phyloP scores from a whole-genome alignment of 345 rosid species.

The Gossypium bickii region DNA sequence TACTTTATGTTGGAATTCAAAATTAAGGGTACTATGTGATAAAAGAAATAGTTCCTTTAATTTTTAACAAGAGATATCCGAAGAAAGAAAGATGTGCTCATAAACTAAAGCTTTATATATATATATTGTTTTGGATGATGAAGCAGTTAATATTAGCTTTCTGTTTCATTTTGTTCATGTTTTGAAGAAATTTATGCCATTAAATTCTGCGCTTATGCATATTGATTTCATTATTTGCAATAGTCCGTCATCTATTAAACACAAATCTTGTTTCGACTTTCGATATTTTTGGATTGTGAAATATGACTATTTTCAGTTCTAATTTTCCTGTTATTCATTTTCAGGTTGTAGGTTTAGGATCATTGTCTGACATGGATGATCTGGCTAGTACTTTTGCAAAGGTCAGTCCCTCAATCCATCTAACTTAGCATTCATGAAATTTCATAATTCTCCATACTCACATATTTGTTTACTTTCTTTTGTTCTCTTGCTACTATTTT shows the following conservation, averaged over 20 bases:
- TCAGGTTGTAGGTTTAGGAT: conserved; percentile 64
- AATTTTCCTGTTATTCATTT: conserved; percentile 14
- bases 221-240: neutral
- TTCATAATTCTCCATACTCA: neutral
- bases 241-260: neutral
- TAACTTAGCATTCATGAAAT: neutral
- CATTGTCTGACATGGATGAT: conserved; percentile 88
- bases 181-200: neutral
- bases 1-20: neutral
- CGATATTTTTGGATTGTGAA: neutral
- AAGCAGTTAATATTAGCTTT: conserved; percentile 7
- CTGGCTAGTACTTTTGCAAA: conserved; percentile 86
- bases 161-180: neutral
- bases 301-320: neutral
- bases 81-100: neutral
- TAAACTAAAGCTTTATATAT: neutral
- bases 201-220: neutral
- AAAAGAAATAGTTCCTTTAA: neutral
- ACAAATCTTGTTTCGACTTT: neutral
- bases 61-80: neutral
- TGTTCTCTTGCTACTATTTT: neutral
- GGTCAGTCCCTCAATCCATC: conserved; percentile 35
- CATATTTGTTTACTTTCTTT: neutral
- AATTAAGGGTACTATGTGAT: neutral
- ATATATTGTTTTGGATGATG: neutral